Percentiles rank a stretch among this genome's conserved stretches.
Conservation (phyloP, 768 basidiomycete genomes). For the Xerocomellus dryophilus region DNA sequence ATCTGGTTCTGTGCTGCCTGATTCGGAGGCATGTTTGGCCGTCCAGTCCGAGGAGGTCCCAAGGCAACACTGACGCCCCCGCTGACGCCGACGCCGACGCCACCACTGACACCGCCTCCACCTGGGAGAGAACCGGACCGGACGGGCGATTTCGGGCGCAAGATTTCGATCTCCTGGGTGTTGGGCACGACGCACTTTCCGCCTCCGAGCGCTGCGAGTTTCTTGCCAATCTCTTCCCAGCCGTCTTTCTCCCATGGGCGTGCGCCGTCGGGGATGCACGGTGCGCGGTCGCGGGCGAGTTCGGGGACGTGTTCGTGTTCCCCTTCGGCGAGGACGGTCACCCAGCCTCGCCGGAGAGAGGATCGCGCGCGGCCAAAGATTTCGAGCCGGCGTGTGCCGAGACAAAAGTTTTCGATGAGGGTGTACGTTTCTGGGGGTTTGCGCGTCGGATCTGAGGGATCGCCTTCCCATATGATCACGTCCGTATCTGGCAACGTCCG, state of each 20-base stretch:
- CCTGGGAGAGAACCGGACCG: conserved; percentile 34
- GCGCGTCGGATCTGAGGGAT: conserved; percentile 72
- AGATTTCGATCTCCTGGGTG: conserved; percentile 74
- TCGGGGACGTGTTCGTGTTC: conserved; percentile 53
- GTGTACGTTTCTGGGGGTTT: conserved; percentile 96
- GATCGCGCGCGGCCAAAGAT: conserved; percentile 73
- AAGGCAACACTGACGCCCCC: conserved; percentile 19
- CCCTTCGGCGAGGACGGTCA: conserved; percentile 71
- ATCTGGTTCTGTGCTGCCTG: conserved; percentile 25
- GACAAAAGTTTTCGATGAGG: conserved; percentile 96
- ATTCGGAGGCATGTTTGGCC: conserved; percentile 12
- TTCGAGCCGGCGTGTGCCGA: conserved; percentile 88
- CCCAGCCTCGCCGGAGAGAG: conserved; percentile 84
- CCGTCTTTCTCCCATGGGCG: conserved; percentile 56
- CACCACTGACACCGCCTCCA: conserved; percentile 27
- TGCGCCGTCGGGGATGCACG: conserved; percentile 28
- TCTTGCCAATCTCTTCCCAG: conserved; percentile 64
- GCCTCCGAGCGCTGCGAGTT: conserved; percentile 43
- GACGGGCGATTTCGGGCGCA: conserved; percentile 84
- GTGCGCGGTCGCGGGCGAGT: conserved; percentile 29
- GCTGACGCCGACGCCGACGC: conserved; percentile 21
- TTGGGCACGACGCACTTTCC: conserved; percentile 66
- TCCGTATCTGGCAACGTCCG: conserved; percentile 70
- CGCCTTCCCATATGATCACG: conserved; percentile 95
- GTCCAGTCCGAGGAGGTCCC: conserved; percentile 16